Percentiles rank a stretch among this genome's conserved stretches.
phyloP scores from a whole-genome alignment of 2,329 filamentous ascomycete genomes.

The Aotearoamyces nothofagi region DNA sequence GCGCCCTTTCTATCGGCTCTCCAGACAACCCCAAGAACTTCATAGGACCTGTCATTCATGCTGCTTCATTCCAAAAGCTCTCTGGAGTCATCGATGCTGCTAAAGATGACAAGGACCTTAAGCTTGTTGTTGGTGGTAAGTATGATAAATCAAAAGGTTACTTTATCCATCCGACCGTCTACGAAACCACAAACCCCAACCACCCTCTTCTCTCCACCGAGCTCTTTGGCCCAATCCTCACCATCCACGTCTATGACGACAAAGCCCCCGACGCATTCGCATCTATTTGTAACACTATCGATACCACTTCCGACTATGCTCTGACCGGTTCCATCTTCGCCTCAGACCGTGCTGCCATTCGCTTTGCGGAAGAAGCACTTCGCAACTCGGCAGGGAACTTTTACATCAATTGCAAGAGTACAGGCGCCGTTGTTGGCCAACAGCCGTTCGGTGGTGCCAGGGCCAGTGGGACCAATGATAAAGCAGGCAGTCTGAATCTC shows the following conservation, averaged over 20 bases:
- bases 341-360: conserved; percentile 47
- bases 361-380: conserved; percentile 54
- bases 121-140: conserved; percentile 59
- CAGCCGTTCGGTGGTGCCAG: conserved; percentile 57
- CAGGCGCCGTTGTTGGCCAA: conserved; percentile 57
- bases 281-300: conserved; percentile 45
- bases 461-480: conserved; percentile 58
- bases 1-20: conserved; percentile 53
- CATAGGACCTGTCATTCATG: conserved; percentile 74
- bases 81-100: conserved; percentile 62
- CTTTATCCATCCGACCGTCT: conserved; percentile 74
- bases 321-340: conserved; percentile 68
- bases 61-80: conserved; percentile 65
- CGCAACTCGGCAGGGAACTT: conserved; percentile 69
- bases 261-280: conserved; percentile 37
- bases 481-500: conserved; percentile 51
- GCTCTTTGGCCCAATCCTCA: conserved; percentile 69
- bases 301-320: conserved; percentile 60
- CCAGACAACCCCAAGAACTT: conserved; percentile 58
- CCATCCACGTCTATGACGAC: conserved; percentile 67
- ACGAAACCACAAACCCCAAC: conserved; percentile 55
- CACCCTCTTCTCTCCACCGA: conserved; percentile 65
- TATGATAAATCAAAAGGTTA: conserved; percentile 69
- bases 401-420: conserved; percentile 76
- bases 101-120: conserved; percentile 58